Percentiles rank a stretch among this genome's conserved stretches.
These are phyloP conservation scores for Elasticomyces elasticus DNA, from an alignment of 495 filamentous ascomycete species.

Conservation along the genomic window DNA sequence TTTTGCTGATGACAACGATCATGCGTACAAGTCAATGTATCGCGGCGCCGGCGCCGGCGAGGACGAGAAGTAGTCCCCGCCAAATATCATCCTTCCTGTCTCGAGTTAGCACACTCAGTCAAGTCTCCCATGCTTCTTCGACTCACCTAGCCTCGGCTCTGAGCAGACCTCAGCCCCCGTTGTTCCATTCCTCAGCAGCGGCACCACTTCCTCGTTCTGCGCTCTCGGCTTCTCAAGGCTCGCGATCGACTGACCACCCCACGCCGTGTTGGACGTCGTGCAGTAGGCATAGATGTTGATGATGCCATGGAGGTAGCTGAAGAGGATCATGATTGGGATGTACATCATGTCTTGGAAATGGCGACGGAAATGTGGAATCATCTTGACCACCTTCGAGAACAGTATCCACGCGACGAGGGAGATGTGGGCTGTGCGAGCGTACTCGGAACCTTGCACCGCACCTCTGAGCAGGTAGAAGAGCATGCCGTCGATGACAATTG, in stretches of 20 bases:
- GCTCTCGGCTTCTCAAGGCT: slow-evolving; percentile 3
- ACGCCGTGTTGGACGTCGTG: slow-evolving; percentile 31
- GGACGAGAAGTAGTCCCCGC: slow-evolving; percentile 7
- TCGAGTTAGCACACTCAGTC: background rate
- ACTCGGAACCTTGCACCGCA: slow-evolving; percentile 34
- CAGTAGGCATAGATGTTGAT: slow-evolving; percentile 67
- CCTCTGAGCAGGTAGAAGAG: slow-evolving; percentile 46
- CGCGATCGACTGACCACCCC: slow-evolving; percentile 13
- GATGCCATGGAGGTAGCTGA: slow-evolving; percentile 66
- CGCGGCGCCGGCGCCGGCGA: background rate
- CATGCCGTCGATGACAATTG: slow-evolving; percentile 53
- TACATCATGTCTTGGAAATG: slow-evolving; percentile 59
- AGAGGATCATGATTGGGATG: slow-evolving; percentile 63
- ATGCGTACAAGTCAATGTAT: background rate
- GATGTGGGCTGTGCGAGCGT: slow-evolving; percentile 28
- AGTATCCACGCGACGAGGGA: slow-evolving; percentile 52
- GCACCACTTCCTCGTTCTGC: slow-evolving; percentile 3
- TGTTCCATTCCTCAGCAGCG: slow-evolving; percentile 6
- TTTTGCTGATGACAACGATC: background rate
- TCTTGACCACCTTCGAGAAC: slow-evolving; percentile 67
- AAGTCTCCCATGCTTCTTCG: background rate
- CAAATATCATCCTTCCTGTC: background rate
- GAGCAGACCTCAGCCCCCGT: background rate
- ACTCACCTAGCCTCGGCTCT: slow-evolving; percentile 1
- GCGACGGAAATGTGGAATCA: slow-evolving; percentile 61